Evolutionary conservation across 73 alveolate species (phyloP), one percentile per base, ranked within the genome.

Genomic region (Stentor roeselii): DNA sequence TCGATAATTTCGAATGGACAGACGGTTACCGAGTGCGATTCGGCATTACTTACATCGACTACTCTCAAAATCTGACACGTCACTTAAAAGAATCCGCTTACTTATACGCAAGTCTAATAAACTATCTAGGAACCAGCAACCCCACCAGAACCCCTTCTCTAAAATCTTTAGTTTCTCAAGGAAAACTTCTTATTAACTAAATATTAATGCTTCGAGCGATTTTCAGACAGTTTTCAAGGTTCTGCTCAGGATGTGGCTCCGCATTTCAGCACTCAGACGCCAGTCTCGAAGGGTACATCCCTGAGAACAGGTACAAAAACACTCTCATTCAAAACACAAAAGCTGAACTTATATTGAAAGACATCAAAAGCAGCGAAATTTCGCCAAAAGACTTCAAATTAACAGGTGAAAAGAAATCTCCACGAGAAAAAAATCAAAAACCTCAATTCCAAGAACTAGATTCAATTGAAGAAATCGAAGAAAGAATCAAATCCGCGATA

Each of bases 211-310:
- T 50, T 21, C 21, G 67, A 11, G 21, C 21, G 6, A 11, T 50
- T 50, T 11, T 6, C 6, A 50, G 67, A 50, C 30, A 6, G 6
- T 50, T 50, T 50, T 11, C 67, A 50, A 50, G 67, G 67, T 50
- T 50, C 80, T 67, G 80, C 41, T n/a, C 21, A 77, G 93, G 93
- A 27, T 88, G 93, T 39, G 93, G 93, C 37, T 59, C 77, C 32
- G 38, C 59, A 3, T 61, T 88, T 15, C 87, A 88, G 60, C 77
- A 76, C 59, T 76, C 78, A 84, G 90, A 85, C 32, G 75, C 76
- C n/a, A 60, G 59, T 1, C 59, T 31, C 3, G 60, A 67, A 14
- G 93, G 93, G 30, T 88, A 50, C 78, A 78, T 88, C 3, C 78
- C 88, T 30, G 80, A 67, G 2, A 67, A 21, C 11, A 67, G 34